These are phyloP conservation scores for Kurtzmaniella quercitrusa DNA, from an alignment of 1,139 yeast species.

Conservation along the genomic window DNA sequence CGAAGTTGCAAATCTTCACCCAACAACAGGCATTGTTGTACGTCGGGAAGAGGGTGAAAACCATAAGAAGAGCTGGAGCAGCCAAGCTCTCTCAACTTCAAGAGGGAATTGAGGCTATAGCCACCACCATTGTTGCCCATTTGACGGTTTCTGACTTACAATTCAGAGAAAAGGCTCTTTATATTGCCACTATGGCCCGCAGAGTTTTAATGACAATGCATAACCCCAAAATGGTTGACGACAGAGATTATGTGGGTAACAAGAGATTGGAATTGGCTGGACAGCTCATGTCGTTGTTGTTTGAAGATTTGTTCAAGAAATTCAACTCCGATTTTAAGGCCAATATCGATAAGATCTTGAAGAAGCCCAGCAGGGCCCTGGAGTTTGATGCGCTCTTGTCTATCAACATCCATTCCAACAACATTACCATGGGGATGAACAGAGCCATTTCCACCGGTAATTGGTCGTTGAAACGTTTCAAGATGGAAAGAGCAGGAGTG, in stretches of 20 bases:
- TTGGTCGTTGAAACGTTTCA: conserved; percentile 97
- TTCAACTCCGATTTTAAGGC: conserved; percentile 93
- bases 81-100: conserved; percentile 78
- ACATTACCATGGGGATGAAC: conserved; percentile 90
- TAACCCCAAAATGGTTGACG: conserved; percentile 93
- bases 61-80: conserved; percentile 80
- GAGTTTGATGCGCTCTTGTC: conserved; percentile 92
- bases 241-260: conserved; percentile 97
- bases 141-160: conserved; percentile 81
- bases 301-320: conserved; percentile 95
- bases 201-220: conserved; percentile 94
- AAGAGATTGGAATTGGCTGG: conserved; percentile 97
- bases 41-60: conserved; percentile 86
- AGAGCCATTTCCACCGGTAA: conserved; percentile 98
- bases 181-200: conserved; percentile 94
- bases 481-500: conserved; percentile 99
- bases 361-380: conserved; percentile 90
- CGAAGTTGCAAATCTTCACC: conserved; percentile 78
- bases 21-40: conserved; percentile 92
- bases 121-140: conserved; percentile 95
- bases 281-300: conserved; percentile 87
- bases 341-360: conserved; percentile 86
- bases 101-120: conserved; percentile 97
- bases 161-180: conserved; percentile 89
- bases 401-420: conserved; percentile 85